Percentiles rank a stretch among this genome's conserved stretches.
These are phyloP conservation scores for Calonectria hawksworthii DNA, from an alignment of 2,329 filamentous ascomycete genomes.

Conservation along the genomic window DNA sequence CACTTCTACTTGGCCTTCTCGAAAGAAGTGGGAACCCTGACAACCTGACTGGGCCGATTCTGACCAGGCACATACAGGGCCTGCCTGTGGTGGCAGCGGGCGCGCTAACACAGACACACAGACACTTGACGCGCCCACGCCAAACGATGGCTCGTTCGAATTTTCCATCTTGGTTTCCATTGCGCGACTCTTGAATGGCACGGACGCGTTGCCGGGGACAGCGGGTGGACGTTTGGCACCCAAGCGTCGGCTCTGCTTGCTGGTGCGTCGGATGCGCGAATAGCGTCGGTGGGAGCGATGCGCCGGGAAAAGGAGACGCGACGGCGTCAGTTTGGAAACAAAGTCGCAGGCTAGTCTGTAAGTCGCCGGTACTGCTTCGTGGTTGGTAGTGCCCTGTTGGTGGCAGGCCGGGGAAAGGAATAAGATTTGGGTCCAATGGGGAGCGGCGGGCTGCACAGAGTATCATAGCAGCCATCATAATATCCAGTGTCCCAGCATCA, in stretches of 20 bases:
- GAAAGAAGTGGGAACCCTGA: conserved; percentile 39
- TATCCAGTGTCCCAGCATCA: conserved; percentile 7
- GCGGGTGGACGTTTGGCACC: conserved; percentile 16
- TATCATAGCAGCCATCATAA: conserved; percentile 16
- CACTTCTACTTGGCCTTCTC: conserved; percentile 39
- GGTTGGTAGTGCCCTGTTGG: not conserved
- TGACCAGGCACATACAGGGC: conserved; percentile 17
- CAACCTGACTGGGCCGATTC: conserved; percentile 13
- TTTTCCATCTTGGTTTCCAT: conserved; percentile 13
- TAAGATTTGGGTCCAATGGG: conserved; percentile 3
- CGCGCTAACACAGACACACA: conserved; percentile 19
- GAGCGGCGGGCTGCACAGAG: conserved; percentile 2
- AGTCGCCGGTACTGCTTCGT: not conserved
- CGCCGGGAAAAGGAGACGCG: not conserved
- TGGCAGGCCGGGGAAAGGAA: not conserved
- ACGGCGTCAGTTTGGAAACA: conserved; percentile 11
- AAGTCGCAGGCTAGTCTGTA: not conserved
- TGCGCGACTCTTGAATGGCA: not conserved
- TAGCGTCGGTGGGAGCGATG: conserved; percentile 16
- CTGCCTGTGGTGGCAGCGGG: not conserved
- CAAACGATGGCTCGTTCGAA: conserved; percentile 4
- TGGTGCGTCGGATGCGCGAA: not conserved
- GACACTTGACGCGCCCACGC: conserved; percentile 5
- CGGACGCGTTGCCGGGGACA: not conserved
- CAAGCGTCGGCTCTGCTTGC: conserved; percentile 4